Percentiles rank a stretch among this genome's conserved stretches.
Evolutionary conservation across 2,329 filamentous ascomycete species (phyloP).

Genomic region (Trichoderma endophyticum): DNA sequence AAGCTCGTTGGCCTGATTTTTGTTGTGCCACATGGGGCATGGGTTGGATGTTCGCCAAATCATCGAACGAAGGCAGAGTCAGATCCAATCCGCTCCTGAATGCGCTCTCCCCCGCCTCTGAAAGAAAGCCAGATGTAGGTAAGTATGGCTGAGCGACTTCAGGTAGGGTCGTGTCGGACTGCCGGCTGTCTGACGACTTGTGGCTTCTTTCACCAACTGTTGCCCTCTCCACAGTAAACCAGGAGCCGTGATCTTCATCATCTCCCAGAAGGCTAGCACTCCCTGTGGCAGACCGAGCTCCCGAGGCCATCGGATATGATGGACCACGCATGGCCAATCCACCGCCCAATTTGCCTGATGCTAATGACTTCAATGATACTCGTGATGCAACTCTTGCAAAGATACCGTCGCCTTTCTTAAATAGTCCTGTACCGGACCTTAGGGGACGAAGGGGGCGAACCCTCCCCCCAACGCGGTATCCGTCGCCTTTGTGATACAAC

Average conservation of each 20-base stretch:
- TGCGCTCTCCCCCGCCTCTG: constrained; percentile 26
- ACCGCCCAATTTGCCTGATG: constrained; percentile 29
- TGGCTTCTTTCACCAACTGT: constrained; percentile 27
- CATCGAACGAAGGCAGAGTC: constrained; percentile 29
- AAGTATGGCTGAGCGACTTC: constrained; percentile 33
- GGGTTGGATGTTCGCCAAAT: constrained; percentile 26
- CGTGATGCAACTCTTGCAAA: constrained; percentile 28
- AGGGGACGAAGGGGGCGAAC: neutral
- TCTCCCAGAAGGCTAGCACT: constrained; percentile 24
- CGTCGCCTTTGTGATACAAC: constrained; percentile 22
- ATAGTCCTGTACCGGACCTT: constrained; percentile 20
- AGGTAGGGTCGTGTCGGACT: constrained; percentile 29
- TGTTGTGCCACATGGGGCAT: constrained; percentile 17
- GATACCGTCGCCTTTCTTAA: constrained; percentile 22
- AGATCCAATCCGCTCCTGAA: constrained; percentile 31
- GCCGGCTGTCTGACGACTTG: constrained; percentile 26
- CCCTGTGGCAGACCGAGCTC: constrained; percentile 24
- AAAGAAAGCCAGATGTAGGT: constrained; percentile 29
- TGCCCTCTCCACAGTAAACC: constrained; percentile 35
- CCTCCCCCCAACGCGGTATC: constrained; percentile 24
- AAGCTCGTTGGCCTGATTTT: constrained; percentile 20
- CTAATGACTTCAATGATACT: constrained; percentile 23
- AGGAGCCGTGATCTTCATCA: constrained; percentile 32
- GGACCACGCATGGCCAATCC: constrained; percentile 25
- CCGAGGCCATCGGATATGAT: constrained; percentile 25